A percentile compares a stretch with the other conserved stretches of the same genome.
phyloP scores from a whole-genome alignment of 176 grass and related monocot species.

The Coix lacrymajobi region DNA sequence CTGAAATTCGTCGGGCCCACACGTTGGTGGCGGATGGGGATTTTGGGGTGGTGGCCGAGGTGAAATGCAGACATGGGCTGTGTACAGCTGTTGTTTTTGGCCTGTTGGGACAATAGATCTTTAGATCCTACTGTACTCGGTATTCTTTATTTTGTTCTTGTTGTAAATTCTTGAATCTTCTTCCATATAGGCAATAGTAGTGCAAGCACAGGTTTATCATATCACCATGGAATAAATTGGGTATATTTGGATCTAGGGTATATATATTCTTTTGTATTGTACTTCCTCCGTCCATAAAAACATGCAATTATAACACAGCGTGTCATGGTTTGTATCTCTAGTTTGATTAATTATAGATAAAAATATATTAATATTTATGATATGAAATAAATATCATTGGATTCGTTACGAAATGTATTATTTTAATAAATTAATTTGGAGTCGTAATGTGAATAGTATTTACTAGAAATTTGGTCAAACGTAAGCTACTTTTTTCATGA shows the following conservation, averaged over 20 bases:
- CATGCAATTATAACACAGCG: too few species aligned
- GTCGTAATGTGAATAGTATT: too few species aligned
- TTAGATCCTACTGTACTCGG: constrained; percentile 18
- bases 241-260: background rate
- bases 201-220: background rate
- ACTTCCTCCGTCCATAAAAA: too few species aligned
- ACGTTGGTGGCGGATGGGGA: constrained; percentile 16
- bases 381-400: too few species aligned
- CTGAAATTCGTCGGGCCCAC: constrained; percentile 19
- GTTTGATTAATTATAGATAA: too few species aligned
- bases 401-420: too few species aligned
- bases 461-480: too few species aligned
- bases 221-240: background rate
- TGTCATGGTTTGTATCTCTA: too few species aligned
- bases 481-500: too few species aligned
- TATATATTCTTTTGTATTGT: too few species aligned
- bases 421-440: too few species aligned
- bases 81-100: constrained; percentile 44
- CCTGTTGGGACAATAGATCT: background rate
- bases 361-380: too few species aligned
- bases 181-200: background rate
- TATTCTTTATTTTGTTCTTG: constrained; percentile 32
- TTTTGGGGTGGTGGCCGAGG: background rate
- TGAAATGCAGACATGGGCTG: constrained; percentile 6
- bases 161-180: background rate